Conservation (phyloP, 1,284 basidiomycete species). For the Ceratobasidium sp. region DNA sequence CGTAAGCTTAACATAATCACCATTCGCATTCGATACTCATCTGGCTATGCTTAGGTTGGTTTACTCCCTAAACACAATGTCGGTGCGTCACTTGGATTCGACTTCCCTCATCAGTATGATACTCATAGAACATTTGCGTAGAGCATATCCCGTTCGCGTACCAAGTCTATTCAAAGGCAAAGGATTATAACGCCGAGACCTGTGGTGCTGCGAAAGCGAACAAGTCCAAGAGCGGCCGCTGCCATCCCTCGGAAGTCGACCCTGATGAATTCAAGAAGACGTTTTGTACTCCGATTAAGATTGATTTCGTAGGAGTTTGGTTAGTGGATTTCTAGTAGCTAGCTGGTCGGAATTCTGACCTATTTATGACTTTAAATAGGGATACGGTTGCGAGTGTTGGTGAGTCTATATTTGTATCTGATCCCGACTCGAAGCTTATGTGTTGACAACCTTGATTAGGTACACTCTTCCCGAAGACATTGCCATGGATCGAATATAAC, state of each 20-base stretch:
- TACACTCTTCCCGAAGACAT: slow-evolving; percentile 15
- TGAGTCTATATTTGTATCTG: not conserved
- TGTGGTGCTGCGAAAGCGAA: not conserved
- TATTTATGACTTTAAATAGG: slow-evolving; percentile 17
- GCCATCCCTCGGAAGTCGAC: slow-evolving; percentile 8
- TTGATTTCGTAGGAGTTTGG: slow-evolving; percentile 50
- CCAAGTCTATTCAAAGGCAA: slow-evolving; percentile 41
- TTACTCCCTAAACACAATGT: slow-evolving; percentile 30
- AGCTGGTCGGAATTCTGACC: not conserved
- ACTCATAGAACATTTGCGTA: slow-evolving; percentile 6
- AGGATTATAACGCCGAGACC: not conserved
- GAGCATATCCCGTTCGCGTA: slow-evolving; percentile 50
- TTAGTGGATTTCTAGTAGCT: slow-evolving; percentile 6
- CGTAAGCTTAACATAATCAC: not conserved
- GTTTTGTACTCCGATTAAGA: slow-evolving; percentile 42
- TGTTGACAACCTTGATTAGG: not conserved
- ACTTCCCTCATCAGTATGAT: not conserved
- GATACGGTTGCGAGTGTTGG: slow-evolving; percentile 47
- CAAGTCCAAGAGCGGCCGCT: not conserved
- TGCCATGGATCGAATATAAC: slow-evolving; percentile 46
- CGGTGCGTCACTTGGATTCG: not conserved
- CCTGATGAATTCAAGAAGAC: slow-evolving; percentile 47
- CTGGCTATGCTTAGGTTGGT: not conserved
- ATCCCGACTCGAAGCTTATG: not conserved
- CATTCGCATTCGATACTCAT: not conserved